Conservation (phyloP, 805 yeast genomes). For the Candida mattraensis region DNA sequence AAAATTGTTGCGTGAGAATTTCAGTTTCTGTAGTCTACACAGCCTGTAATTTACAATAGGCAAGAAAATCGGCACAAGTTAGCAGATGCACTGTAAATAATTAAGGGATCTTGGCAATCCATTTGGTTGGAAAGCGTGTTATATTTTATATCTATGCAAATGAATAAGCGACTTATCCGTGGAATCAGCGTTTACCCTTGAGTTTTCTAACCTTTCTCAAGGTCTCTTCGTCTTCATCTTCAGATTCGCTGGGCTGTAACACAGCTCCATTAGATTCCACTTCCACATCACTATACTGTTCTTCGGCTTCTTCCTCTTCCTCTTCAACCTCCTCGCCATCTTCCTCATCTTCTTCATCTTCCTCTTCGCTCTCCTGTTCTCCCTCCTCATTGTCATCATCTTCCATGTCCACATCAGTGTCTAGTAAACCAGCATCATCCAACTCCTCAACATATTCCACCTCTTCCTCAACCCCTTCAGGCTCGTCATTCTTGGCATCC, state of each 20-base stretch:
- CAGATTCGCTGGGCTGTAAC: slow-evolving; percentile 16
- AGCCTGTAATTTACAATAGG: slow-evolving; percentile 4
- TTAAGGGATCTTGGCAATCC: no score
- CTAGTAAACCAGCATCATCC: slow-evolving; percentile 45
- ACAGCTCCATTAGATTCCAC: slow-evolving; percentile 26
- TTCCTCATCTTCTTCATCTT: slow-evolving; percentile 26
- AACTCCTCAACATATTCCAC: slow-evolving; percentile 76
- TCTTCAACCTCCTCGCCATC: slow-evolving; percentile 39
- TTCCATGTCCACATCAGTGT: slow-evolving; percentile 27
- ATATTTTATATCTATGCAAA: no score
- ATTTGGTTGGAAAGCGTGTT: no score
- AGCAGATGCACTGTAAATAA: no score
- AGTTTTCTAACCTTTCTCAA: neutral
- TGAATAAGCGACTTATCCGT: no score
- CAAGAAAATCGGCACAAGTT: no score
- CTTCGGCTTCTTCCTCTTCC: slow-evolving; percentile 51
- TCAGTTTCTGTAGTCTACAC: slow-evolving; percentile 7
- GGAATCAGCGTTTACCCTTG: no score
- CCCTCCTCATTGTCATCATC: slow-evolving; percentile 26
- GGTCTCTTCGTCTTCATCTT: slow-evolving; percentile 18
- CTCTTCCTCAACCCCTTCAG: slow-evolving; percentile 41
- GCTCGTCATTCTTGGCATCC: slow-evolving; percentile 30
- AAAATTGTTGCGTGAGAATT: slow-evolving; percentile 19
- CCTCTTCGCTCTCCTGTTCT: slow-evolving; percentile 26
- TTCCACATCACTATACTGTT: slow-evolving; percentile 42